phyloP scores from a whole-genome alignment of 2,329 filamentous ascomycete species.

The Aaosphaeria pasadenensis region DNA sequence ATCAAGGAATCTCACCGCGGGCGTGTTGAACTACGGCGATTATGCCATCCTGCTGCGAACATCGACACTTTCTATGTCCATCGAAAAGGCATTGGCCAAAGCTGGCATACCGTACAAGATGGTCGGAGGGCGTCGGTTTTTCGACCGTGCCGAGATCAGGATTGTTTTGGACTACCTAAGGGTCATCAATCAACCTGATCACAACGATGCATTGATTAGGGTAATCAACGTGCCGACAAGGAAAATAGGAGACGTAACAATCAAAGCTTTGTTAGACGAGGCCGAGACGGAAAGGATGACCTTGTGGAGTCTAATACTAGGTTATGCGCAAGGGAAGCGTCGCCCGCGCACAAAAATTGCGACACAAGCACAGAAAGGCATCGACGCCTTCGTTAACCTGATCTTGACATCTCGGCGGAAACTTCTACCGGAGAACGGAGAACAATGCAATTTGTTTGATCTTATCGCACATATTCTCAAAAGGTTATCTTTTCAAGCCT shows the following conservation, averaged over 20 bases:
- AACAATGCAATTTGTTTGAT: constrained; percentile 39
- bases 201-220: constrained; percentile 80
- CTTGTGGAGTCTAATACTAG: constrained; percentile 73
- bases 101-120: constrained; percentile 85
- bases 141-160: constrained; percentile 87
- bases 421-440: constrained; percentile 44
- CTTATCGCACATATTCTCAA: constrained; percentile 58
- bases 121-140: constrained; percentile 89
- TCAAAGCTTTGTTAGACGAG: constrained; percentile 72
- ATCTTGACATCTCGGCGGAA: constrained; percentile 58
- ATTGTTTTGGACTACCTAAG: constrained; percentile 83
- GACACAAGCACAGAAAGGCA: constrained; percentile 54
- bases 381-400: constrained; percentile 58
- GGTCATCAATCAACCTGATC: constrained; percentile 77
- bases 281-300: constrained; percentile 67
- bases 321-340: constrained; percentile 51
- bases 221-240: constrained; percentile 83
- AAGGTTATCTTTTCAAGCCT: constrained; percentile 70
- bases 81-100: constrained; percentile 78
- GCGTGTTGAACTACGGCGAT: constrained; percentile 70
- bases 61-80: constrained; percentile 75
- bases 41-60: constrained; percentile 86
- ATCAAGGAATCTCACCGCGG: constrained; percentile 66
- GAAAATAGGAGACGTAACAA: constrained; percentile 75
- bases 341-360: constrained; percentile 54